Evolutionary conservation across 352 stramenopile genomes (phyloP), one percentile per base, ranked within the genome.

Genomic region (Achlya hypogyna): DNA sequence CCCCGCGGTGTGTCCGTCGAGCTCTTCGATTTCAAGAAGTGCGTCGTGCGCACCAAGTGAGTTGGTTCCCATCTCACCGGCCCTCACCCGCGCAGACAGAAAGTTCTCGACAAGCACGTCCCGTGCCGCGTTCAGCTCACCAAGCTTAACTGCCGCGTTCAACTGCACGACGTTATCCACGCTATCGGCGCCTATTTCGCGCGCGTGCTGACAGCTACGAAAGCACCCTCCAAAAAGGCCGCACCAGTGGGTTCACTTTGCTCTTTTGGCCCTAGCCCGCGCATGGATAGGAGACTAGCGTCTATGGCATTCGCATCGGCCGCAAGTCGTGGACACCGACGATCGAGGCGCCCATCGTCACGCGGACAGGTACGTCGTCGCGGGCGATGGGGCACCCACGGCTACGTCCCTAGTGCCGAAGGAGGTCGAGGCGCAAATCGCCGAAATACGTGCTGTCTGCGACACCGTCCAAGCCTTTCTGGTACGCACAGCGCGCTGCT

Each of bases 251-350:
- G 38, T n/a, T 18, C 38, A 1, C 2, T 10, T 18, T 3, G 6
- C 38, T 18, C n/a, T 45, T 45, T 10, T 18, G 38, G 38, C 54
- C 70, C 35, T 86, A 85, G 51, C 80, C 80, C 22, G 77, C 76
- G 5, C 71, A 72, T 16, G 74, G 75, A 22, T 69, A 74, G 5
- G 75, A 88, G 5, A 67, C 63, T 9, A 81, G 87, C 54, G 71
- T 89, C 25, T 91, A 89, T 43, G 82, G 82, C 5, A 85, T 92
- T 63, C 81, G 82, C 18, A 81, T 92, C 38, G 84, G 84, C 10
- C 77, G 84, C 34, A 92, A 89, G 42, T 53, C 71, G 12, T 29
- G 20, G 25, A 42, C 34, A 54, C 12, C 23, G 23, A 54, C 10
- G 70, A 35, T 75, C 69, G n/a, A 45, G 12, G 38, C 38, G 64